Percentiles rank a stretch among this genome's conserved stretches.
These are phyloP conservation scores for Macrotyloma uniflorum DNA, from an alignment of 306 rosid genomes.

Conservation along the genomic window DNA sequence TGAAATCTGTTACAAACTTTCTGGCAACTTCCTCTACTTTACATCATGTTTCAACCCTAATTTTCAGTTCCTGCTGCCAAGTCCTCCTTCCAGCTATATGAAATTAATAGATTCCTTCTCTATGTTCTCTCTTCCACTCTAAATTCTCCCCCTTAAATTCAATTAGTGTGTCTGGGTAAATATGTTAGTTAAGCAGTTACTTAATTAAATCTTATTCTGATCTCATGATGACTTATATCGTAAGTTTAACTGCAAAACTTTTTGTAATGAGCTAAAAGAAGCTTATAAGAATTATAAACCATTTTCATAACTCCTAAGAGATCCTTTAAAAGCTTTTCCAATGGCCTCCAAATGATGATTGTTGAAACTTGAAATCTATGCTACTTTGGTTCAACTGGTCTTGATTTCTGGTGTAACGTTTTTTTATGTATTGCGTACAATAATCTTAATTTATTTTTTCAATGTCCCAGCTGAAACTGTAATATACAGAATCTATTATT, in stretches of 20 bases:
- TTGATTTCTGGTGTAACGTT: constrained; percentile 23
- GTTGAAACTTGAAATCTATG: constrained; percentile 34
- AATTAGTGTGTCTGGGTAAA: background rate
- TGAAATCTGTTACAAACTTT: no score
- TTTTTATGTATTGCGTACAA: constrained; percentile 20
- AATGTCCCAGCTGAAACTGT: constrained; percentile 96
- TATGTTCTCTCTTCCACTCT: no score
- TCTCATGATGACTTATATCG: background rate
- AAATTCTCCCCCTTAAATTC: no score
- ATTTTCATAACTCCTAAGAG: background rate
- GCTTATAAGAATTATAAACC: background rate
- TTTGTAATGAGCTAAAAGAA: background rate
- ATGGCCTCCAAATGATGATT: background rate
- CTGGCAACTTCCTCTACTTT: no score
- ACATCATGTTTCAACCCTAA: no score
- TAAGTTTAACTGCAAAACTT: background rate
- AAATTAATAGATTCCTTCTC: no score
- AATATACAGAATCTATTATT: constrained; percentile 94
- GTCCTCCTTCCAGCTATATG: no score
- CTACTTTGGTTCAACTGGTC: background rate
- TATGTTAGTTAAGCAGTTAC: background rate
- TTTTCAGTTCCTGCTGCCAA: no score
- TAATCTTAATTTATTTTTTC: constrained; percentile 49
- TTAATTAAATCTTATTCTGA: background rate
- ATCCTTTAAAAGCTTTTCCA: background rate